phyloP scores from a whole-genome alignment of 1,139 yeast species.

The Hemisphaericaspora lyxosophila region DNA sequence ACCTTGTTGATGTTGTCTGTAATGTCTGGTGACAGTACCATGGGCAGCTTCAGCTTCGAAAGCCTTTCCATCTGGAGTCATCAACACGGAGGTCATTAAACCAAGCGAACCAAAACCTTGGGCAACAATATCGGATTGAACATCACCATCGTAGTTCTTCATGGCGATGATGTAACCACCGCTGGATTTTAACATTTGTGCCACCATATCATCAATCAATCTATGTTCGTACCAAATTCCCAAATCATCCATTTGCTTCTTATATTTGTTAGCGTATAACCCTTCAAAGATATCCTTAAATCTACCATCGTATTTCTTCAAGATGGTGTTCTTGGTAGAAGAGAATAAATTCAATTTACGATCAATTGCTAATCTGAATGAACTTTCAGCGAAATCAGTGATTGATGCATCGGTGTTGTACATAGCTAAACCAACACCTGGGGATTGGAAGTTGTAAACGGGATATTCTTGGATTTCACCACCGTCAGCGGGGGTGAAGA shows the following conservation, averaged over 20 bases:
- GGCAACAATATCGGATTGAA: slow-evolving; percentile 94
- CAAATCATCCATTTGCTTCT: slow-evolving; percentile 64
- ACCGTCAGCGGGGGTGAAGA: slow-evolving; percentile 76
- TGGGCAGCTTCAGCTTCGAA: slow-evolving; percentile 97
- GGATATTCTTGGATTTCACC: slow-evolving; percentile 52
- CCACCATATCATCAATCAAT: slow-evolving; percentile 96
- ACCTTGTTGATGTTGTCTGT: slow-evolving; percentile 91
- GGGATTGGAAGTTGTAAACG: slow-evolving; percentile 69
- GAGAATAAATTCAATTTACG: slow-evolving; percentile 77
- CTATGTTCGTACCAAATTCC: slow-evolving; percentile 97
- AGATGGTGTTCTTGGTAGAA: slow-evolving; percentile 91
- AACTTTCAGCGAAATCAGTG: slow-evolving; percentile 85
- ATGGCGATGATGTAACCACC: slow-evolving; percentile 95
- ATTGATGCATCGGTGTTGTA: slow-evolving; percentile 93
- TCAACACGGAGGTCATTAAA: slow-evolving; percentile 90
- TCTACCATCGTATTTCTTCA: slow-evolving; percentile 90
- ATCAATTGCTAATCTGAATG: slow-evolving; percentile 82
- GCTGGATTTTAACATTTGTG: slow-evolving; percentile 93
- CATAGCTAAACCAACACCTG: slow-evolving; percentile 92
- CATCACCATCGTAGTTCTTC: slow-evolving; percentile 98
- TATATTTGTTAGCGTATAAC: slow-evolving; percentile 70
- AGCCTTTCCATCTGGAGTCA: slow-evolving; percentile 94
- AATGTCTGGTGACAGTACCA: slow-evolving; percentile 96
- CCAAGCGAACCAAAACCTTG: slow-evolving; percentile 98
- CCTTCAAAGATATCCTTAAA: slow-evolving; percentile 91